phyloP scores from a whole-genome alignment of 495 filamentous ascomycete species.

The Penicilliopsis zonata region DNA sequence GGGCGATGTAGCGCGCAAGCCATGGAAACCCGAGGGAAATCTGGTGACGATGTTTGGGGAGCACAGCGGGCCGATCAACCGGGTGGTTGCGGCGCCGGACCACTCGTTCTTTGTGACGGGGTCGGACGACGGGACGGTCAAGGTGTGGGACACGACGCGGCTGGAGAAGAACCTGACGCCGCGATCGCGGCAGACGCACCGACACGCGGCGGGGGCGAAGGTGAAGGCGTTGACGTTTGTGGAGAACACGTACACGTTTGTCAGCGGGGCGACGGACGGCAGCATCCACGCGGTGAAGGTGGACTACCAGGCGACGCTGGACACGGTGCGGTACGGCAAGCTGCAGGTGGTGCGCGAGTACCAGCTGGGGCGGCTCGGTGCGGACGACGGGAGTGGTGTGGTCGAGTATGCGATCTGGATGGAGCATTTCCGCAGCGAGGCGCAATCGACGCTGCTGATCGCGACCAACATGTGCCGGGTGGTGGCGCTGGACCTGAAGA shows the following conservation, averaged over 20 bases:
- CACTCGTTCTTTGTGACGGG: constrained; percentile 91
- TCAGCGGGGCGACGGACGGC: constrained; percentile 82
- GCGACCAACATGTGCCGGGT: constrained; percentile 79
- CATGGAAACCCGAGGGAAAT: constrained; percentile 76
- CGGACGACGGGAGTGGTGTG: constrained; percentile 20
- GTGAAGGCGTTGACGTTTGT: constrained; percentile 80
- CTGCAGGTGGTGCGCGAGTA: constrained; percentile 66
- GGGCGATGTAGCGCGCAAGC: constrained; percentile 33
- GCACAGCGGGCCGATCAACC: constrained; percentile 71
- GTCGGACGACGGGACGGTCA: constrained; percentile 84
- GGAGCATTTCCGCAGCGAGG: constrained; percentile 80
- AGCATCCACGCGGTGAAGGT: constrained; percentile 83
- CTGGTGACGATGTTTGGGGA: constrained; percentile 82
- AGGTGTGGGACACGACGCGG: constrained; percentile 84
- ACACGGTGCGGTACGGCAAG: constrained; percentile 61
- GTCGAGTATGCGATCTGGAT: constrained; percentile 77
- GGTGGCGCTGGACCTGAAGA: constrained; percentile 75
- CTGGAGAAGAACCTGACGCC: constrained; percentile 84
- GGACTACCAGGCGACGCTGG: constrained; percentile 52
- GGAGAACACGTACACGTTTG: constrained; percentile 86
- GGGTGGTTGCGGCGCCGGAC: constrained; percentile 75
- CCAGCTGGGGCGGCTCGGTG: constrained; percentile 52
- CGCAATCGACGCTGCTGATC: constrained; percentile 66
- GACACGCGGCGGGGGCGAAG: constrained; percentile 53
- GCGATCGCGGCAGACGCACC: constrained; percentile 77